A percentile compares a stretch with the other conserved stretches of the same genome.
Conservation (phyloP, 495 filamentous ascomycete species). For the Staphylotrichum tortipilum region DNA sequence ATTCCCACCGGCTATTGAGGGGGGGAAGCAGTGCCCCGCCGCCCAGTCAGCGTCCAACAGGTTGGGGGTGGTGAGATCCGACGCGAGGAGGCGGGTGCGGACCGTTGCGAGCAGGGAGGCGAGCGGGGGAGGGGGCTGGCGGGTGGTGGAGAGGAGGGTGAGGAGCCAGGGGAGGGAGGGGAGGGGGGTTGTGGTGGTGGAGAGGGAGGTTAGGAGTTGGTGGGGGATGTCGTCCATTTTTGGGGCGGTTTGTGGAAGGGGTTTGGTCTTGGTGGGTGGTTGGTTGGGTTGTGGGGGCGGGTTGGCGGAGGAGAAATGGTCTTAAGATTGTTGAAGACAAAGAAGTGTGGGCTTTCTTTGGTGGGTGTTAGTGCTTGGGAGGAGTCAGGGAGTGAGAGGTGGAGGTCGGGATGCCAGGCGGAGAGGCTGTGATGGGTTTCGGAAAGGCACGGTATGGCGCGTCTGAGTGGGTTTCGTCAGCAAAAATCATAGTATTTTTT, state of each 20-base stretch:
- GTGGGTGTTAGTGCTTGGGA: too few relatives aligned
- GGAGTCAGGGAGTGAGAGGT: too few relatives aligned
- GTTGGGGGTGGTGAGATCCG: constrained; percentile 60
- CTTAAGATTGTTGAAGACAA: too few relatives aligned
- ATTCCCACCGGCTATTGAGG: constrained; percentile 32
- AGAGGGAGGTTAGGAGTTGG: constrained; percentile 32
- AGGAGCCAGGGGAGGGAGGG: constrained; percentile 35
- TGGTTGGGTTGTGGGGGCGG: neutral
- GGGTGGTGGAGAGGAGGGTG: constrained; percentile 19
- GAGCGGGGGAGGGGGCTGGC: constrained; percentile 50
- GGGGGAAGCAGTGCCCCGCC: constrained; percentile 48
- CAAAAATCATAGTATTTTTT: too few relatives aligned
- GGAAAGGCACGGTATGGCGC: too few relatives aligned
- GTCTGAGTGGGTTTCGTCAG: too few relatives aligned
- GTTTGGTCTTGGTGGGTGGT: neutral
- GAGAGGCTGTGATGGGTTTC: too few relatives aligned
- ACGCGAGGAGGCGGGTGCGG: constrained; percentile 67
- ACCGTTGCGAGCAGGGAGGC: constrained; percentile 69
- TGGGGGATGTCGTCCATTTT: neutral
- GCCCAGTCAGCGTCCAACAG: constrained; percentile 34
- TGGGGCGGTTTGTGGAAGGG: neutral
- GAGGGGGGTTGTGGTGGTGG: constrained; percentile 25
- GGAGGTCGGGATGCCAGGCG: too few relatives aligned
- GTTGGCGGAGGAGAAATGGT: too few relatives aligned
- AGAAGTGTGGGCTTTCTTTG: too few relatives aligned